Percentiles rank a stretch among this genome's conserved stretches.
phyloP scores from a whole-genome alignment of 495 filamentous ascomycete species.

The Thermochaetoides thermophila region DNA sequence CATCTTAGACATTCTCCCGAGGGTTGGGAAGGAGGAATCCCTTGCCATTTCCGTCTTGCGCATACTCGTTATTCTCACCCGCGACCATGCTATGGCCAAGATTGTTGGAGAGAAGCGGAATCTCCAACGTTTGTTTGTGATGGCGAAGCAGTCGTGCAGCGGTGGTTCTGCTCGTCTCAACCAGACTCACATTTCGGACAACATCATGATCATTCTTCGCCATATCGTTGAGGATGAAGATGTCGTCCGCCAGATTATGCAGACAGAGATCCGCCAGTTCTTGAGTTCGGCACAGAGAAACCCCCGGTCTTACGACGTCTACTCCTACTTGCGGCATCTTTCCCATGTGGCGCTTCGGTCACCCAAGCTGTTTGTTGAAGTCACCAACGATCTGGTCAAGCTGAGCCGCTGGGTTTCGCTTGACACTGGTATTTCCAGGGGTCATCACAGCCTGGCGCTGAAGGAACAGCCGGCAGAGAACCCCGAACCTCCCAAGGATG shows the following conservation, averaged over 20 bases:
- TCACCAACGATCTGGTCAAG: slow-evolving; percentile 76
- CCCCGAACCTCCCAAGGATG: slow-evolving; percentile 21
- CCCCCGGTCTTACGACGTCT: slow-evolving; percentile 49
- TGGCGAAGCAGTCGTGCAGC: slow-evolving; percentile 80
- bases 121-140: slow-evolving; percentile 78
- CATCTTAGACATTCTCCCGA: slow-evolving; percentile 67
- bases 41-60: slow-evolving; percentile 73
- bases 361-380: slow-evolving; percentile 77
- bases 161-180: slow-evolving; percentile 60
- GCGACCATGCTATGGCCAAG: slow-evolving; percentile 57
- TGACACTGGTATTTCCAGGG: neutral
- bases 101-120: slow-evolving; percentile 74
- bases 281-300: slow-evolving; percentile 45
- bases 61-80: slow-evolving; percentile 80
- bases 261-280: slow-evolving; percentile 66
- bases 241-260: slow-evolving; percentile 82
- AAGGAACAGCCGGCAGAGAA: slow-evolving; percentile 20
- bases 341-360: slow-evolving; percentile 71
- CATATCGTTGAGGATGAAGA: slow-evolving; percentile 92
- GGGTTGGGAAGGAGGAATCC: slow-evolving; percentile 71
- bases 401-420: slow-evolving; percentile 42
- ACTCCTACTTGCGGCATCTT: slow-evolving; percentile 57
- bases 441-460: slow-evolving; percentile 18
- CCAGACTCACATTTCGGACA: slow-evolving; percentile 37
- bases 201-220: slow-evolving; percentile 73